phyloP scores from a whole-genome alignment of 371 early-diverging fungal genomes.

The Mucor sp. region DNA sequence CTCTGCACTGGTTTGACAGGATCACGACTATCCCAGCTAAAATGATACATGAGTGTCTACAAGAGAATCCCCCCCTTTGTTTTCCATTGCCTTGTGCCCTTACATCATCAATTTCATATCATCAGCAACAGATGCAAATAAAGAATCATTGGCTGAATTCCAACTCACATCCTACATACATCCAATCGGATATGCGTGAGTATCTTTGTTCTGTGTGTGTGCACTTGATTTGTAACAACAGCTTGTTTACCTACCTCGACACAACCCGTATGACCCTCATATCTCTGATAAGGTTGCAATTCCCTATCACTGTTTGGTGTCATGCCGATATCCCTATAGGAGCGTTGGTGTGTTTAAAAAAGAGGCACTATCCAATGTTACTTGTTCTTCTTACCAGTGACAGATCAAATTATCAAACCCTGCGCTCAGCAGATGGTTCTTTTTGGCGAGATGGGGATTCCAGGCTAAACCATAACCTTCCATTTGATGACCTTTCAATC shows the following conservation, averaged over 20 bases:
- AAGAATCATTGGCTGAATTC: conserved; percentile 74
- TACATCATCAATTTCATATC: conserved; percentile 90
- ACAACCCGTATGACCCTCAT: conserved; percentile 83
- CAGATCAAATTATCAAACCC: conserved; percentile 88
- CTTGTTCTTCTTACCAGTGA: conserved; percentile 59
- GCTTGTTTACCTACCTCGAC: conserved; percentile 82
- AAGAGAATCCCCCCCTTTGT: too few relatives aligned
- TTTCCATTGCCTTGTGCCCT: too few relatives aligned
- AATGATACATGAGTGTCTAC: background rate
- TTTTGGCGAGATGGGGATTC: conserved; percentile 64
- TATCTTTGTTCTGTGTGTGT: background rate
- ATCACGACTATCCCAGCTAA: conserved; percentile 74
- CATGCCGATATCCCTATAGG: conserved; percentile 34
- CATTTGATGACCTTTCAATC: conserved; percentile 85
- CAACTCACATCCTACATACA: conserved; percentile 86
- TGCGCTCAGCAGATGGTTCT: conserved; percentile 73
- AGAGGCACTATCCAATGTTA: background rate
- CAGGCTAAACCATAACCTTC: conserved; percentile 93
- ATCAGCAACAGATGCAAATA: conserved; percentile 97
- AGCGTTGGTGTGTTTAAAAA: background rate
- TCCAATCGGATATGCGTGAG: conserved; percentile 7
- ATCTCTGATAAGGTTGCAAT: conserved; percentile 76
- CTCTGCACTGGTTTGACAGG: conserved; percentile 64
- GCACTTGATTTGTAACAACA: background rate
- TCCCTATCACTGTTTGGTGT: conserved; percentile 53